Evolutionary conservation across 768 basidiomycete genomes (phyloP).

Genomic region (Psilocybe sp.): DNA sequence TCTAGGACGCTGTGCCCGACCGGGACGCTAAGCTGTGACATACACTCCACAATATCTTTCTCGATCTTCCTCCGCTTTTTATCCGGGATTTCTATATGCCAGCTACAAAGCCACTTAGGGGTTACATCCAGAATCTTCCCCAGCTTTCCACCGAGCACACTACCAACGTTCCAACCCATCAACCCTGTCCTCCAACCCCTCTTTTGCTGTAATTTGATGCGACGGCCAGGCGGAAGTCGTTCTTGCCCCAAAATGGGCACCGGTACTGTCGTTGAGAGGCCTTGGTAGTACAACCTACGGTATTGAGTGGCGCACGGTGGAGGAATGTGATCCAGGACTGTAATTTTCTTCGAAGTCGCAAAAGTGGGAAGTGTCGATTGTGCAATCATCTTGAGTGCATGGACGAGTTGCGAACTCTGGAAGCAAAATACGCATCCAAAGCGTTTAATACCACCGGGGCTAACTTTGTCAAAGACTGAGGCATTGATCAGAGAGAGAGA

Average conservation of each 20-base stretch:
- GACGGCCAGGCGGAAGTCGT: background rate
- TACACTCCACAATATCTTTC: background rate
- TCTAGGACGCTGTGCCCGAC: background rate
- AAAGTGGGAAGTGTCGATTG: background rate
- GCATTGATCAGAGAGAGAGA: too few species aligned
- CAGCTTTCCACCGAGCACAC: background rate
- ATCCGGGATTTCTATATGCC: background rate
- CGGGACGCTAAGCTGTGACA: background rate
- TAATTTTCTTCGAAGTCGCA: background rate
- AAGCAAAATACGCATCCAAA: too few species aligned
- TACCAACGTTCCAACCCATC: background rate
- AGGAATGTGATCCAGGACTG: background rate
- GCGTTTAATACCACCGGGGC: too few species aligned
- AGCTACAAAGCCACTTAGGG: background rate
- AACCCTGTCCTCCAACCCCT: background rate
- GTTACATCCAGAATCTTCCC: background rate
- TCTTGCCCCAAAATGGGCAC: background rate
- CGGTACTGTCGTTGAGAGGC: background rate
- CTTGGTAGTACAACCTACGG: background rate
- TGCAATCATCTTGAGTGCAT: background rate
- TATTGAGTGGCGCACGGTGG: background rate
- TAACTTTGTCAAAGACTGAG: too few species aligned
- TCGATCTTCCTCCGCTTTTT: background rate
- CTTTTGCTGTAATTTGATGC: background rate
- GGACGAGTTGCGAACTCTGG: too few species aligned